Conservation (phyloP, 257 asterid genomes). For the Osmanthus fragrans region DNA sequence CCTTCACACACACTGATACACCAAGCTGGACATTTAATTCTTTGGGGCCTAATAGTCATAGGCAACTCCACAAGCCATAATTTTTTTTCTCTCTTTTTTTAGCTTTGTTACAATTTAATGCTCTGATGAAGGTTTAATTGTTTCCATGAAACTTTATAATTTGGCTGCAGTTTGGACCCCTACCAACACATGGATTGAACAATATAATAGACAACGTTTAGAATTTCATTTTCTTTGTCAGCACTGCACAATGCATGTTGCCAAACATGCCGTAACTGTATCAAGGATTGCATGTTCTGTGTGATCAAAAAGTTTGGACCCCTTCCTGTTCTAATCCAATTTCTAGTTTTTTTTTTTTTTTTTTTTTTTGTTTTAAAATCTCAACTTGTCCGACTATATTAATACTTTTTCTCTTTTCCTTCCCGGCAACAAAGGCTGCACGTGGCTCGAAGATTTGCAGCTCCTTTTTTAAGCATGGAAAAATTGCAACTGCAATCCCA, state of each 20-base stretch:
- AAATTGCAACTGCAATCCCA: no score
- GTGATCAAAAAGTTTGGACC: not conserved
- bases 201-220: no score
- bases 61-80: not conserved
- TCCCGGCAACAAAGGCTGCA: not conserved
- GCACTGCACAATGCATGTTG: not conserved
- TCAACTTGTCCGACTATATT: not conserved
- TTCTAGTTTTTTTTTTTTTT: no score
- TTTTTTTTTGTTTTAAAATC: not conserved
- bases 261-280: not conserved
- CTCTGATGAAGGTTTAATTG: not conserved
- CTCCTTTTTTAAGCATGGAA: not conserved
- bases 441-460: not conserved
- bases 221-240: no score
- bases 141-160: no score
- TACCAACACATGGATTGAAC: not conserved
- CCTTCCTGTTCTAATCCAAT: not conserved
- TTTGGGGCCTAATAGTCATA: not conserved
- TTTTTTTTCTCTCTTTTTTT: not conserved
- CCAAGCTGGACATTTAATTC: not conserved
- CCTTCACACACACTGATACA: not conserved
- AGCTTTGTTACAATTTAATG: not conserved
- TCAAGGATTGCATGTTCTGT: not conserved
- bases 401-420: not conserved
- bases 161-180: not conserved